phyloP scores from a whole-genome alignment of 2,329 filamentous ascomycete genomes.

The Xylariomycetidae sp. region DNA sequence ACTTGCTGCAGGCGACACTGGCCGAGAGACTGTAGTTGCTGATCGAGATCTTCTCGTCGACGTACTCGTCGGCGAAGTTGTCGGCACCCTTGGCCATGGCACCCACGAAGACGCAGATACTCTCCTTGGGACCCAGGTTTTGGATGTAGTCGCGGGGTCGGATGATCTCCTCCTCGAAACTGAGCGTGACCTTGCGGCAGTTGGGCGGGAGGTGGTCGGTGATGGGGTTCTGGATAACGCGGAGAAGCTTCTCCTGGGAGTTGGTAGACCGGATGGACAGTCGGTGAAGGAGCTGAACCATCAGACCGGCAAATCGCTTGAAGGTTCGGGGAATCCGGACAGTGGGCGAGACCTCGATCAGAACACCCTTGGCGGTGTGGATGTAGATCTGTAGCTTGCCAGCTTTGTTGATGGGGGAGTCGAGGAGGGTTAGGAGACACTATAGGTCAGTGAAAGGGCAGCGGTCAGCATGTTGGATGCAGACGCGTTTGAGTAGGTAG shows the following conservation, averaged over 20 bases:
- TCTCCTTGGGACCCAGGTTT: conserved; percentile 72
- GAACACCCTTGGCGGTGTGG: conserved; percentile 90
- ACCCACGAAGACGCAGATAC: conserved; percentile 94
- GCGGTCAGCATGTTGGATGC: conserved; percentile 43
- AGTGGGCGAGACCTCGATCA: conserved; percentile 97
- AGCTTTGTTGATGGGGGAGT: conserved; percentile 98
- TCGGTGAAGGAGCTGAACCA: conserved; percentile 95
- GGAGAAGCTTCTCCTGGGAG: conserved; percentile 93
- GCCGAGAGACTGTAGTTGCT: conserved; percentile 97
- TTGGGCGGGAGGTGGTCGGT: conserved; percentile 94
- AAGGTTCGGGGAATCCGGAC: conserved; percentile 97
- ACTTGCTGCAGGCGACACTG: conserved; percentile 98
- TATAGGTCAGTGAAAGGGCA: conserved; percentile 37
- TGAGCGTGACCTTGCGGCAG: conserved; percentile 95
- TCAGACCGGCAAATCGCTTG: conserved; percentile 96
- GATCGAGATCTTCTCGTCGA: conserved; percentile 96
- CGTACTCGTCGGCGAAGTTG: conserved; percentile 88
- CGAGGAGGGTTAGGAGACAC: conserved; percentile 94
- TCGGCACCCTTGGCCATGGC: conserved; percentile 98
- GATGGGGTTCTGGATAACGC: conserved; percentile 97
- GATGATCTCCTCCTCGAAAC: conserved; percentile 84
- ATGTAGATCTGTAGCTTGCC: conserved; percentile 98
- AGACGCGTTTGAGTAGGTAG: conserved; percentile 11
- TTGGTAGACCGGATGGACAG: conserved; percentile 94
- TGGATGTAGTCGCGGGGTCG: conserved; percentile 86